Conservation (phyloP, 768 basidiomycete species). For the Lentinula guzmanii region DNA sequence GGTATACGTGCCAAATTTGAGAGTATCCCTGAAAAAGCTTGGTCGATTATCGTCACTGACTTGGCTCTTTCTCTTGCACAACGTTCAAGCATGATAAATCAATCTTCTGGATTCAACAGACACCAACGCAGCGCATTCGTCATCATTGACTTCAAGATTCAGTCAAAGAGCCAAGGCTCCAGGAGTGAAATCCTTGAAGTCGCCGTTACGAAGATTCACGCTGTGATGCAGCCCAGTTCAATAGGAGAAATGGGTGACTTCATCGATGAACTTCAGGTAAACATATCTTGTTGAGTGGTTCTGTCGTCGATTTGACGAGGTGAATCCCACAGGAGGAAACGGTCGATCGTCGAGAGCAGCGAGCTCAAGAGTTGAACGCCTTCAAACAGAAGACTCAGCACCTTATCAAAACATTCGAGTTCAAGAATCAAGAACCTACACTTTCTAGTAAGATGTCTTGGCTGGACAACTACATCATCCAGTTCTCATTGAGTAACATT, state of each 20-base stretch:
- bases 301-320: not conserved
- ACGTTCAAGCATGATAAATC: constrained; percentile 40
- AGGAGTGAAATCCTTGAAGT: constrained; percentile 34
- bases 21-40: constrained; percentile 40
- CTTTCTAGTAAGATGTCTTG: constrained; percentile 36
- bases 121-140: constrained; percentile 75
- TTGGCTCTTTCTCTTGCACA: constrained; percentile 83
- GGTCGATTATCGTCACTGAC: constrained; percentile 69
- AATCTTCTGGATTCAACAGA: constrained; percentile 44
- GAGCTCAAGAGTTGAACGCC: constrained; percentile 70
- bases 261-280: constrained; percentile 76
- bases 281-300: not conserved
- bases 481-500: constrained; percentile 55
- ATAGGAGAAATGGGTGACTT: constrained; percentile 89
- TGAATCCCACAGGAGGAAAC: constrained; percentile 59
- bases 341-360: constrained; percentile 63
- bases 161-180: not conserved
- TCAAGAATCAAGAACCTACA: constrained; percentile 32
- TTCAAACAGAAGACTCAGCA: constrained; percentile 78
- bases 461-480: constrained; percentile 50
- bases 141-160: constrained; percentile 61
- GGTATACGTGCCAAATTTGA: constrained; percentile 61
- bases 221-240: constrained; percentile 92
- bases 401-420: constrained; percentile 72
- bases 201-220: constrained; percentile 72